phyloP scores from a whole-genome alignment of 768 basidiomycete species.

The Rhodocollybia butyracea region DNA sequence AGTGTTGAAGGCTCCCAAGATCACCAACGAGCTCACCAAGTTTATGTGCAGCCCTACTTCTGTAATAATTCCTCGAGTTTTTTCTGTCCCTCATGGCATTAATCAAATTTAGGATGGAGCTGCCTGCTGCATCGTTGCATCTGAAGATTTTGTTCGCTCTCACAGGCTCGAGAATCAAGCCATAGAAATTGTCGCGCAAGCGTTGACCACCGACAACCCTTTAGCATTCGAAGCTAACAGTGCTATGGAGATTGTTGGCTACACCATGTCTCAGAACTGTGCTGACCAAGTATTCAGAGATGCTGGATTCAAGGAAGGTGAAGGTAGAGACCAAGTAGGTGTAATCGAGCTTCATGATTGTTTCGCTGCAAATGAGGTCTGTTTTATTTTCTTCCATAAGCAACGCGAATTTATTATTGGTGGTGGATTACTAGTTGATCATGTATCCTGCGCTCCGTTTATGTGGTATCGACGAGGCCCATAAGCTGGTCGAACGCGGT shows the following conservation, averaged over 20 bases:
- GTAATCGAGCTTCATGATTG: conserved; percentile 87
- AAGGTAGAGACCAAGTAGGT: conserved; percentile 72
- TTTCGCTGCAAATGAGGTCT: conserved; percentile 77
- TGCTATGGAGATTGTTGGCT: conserved; percentile 82
- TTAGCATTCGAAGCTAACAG: conserved; percentile 63
- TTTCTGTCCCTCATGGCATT: neutral
- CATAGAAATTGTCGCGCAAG: conserved; percentile 73
- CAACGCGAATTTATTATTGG: neutral
- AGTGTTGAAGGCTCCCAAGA: conserved; percentile 60
- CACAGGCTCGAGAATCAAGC: conserved; percentile 82
- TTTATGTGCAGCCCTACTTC: conserved; percentile 89
- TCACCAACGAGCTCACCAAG: conserved; percentile 73
- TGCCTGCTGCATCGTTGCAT: conserved; percentile 73
- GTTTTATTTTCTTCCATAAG: conserved; percentile 9
- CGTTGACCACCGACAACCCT: conserved; percentile 63
- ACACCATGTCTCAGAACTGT: conserved; percentile 66
- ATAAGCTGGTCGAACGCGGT: conserved; percentile 67
- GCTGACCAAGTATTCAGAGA: conserved; percentile 68
- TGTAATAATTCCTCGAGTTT: conserved; percentile 29
- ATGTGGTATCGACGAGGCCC: conserved; percentile 61
- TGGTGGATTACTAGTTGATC: conserved; percentile 50
- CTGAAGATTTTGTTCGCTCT: conserved; percentile 71
- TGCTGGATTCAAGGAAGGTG: conserved; percentile 63
- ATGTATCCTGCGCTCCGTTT: conserved; percentile 81
- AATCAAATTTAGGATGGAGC: conserved; percentile 57